Base-by-base conservation (phyloP, 306 rosid species). In the Phaseolus lunatus region DNA sequence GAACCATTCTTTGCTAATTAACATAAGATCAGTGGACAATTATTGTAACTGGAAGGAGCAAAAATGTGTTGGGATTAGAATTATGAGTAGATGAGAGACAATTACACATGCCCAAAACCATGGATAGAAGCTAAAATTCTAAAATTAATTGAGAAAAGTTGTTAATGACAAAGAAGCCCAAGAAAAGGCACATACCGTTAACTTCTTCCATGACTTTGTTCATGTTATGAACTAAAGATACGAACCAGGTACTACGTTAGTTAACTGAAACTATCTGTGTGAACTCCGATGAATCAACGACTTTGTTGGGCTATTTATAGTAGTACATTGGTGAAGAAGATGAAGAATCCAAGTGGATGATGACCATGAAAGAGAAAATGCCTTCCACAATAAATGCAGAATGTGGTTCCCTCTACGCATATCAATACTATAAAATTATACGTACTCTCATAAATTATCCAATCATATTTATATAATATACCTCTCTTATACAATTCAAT, bases 181-280 rank as follows among this genome's bases (percentile, higher is more conserved):
- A 29, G n/a, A 59, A 79, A 69, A 47, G n/a, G 27, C 0, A 14
- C 14, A 20, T 69, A 86, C 89, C 81, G 4, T 77, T 73, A 56
- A 85, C 45, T 81, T 81, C 87, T 57, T 73, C 82, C 85, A 86
- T 86, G 67, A 31, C 67, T 47, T 16, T 9, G 35, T 80, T 33
- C 1, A 39, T 19, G 79, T 77, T 41, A 64, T 13, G 3, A 43
- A n/a, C 44, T 33, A 44, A 64, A 77, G 3, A 54, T 73, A 70
- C 19, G 0, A n/a, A 39, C 44, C 10, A 9, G 4, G 14, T 9
- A 41, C 14, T 41, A 11, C 14, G 57, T 15, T 14, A 19, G 57
- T 52, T 20, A n/a, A 43, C 1, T 31, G 49, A 26, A 64, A 82
- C 18, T 8, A 33, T 26, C 29, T 39, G 16, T 27, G 12, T 57